These are phyloP conservation scores for Mimosa bimucronata DNA, from an alignment of 306 rosid genomes.

Conservation along the genomic window DNA sequence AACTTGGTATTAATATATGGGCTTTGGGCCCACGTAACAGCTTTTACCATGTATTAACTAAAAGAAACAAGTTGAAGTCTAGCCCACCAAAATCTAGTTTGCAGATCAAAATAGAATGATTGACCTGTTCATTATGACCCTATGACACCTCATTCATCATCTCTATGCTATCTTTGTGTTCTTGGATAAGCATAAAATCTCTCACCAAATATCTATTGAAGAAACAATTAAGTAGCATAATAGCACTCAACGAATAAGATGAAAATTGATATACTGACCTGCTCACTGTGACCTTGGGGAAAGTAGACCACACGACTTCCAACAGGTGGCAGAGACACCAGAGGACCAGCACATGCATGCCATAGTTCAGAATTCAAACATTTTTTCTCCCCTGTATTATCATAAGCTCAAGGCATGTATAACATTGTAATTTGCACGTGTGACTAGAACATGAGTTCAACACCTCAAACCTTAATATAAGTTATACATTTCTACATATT, in stretches of 20 bases:
- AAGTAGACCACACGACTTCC: slow-evolving; percentile 80
- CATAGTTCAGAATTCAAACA: slow-evolving; percentile 77
- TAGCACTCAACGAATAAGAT: slow-evolving; percentile 17
- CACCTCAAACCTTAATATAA: slow-evolving; percentile 17
- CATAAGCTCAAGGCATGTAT: slow-evolving; percentile 4
- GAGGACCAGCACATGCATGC: slow-evolving; percentile 86
- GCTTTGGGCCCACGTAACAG: slow-evolving; percentile 16
- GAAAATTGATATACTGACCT: slow-evolving; percentile 47
- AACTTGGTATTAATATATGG: neutral
- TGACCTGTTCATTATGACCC: neutral
- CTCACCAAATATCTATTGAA: slow-evolving; percentile 26
- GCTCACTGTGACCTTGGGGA: slow-evolving; percentile 84
- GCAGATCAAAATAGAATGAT: neutral
- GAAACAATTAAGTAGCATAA: neutral
- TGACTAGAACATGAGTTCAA: slow-evolving; percentile 15
- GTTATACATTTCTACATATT: neutral
- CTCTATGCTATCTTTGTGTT: neutral
- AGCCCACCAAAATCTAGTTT: neutral
- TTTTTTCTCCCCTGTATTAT: slow-evolving; percentile 64
- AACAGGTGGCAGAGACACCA: slow-evolving; percentile 68
- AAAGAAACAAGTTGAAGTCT: slow-evolving; percentile 28
- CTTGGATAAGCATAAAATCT: slow-evolving; percentile 21
- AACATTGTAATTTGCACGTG: neutral
- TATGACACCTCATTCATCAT: neutral
- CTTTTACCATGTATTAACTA: neutral